These are phyloP conservation scores for Bruguiera gymnorhiza DNA, from an alignment of 345 rosid genomes.

Conservation along the genomic window DNA sequence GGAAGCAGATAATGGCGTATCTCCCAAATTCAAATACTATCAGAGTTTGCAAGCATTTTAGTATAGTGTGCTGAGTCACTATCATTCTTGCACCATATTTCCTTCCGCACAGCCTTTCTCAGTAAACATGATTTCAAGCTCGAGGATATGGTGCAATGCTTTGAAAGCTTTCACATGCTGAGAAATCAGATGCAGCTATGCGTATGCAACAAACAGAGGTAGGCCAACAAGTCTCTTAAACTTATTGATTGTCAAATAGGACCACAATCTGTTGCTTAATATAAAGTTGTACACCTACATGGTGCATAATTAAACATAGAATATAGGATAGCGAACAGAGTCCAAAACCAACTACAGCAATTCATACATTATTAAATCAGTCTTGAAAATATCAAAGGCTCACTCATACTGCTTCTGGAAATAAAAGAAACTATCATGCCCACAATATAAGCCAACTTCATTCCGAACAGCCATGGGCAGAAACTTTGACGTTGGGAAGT, in stretches of 20 bases:
- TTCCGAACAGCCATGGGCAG: conserved; percentile 8
- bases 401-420: neutral
- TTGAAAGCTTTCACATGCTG: neutral
- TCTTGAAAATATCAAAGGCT: neutral
- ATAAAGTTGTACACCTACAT: neutral
- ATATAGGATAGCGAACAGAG: no score
- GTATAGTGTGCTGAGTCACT: no score
- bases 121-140: no score
- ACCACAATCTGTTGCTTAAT: no score
- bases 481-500: neutral
- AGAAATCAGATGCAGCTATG: neutral
- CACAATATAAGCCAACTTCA: conserved; percentile 2
- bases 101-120: no score
- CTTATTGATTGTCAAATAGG: no score
- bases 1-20: no score
- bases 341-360: neutral
- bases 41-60: no score
- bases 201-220: neutral
- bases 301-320: no score
- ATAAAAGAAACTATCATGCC: no score
- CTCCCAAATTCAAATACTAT: no score
- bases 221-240: neutral
- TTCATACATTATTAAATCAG: neutral
- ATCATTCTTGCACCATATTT: no score
- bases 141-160: neutral